Evolutionary conservation across 2,329 filamentous ascomycete genomes (phyloP).

Genomic region (Keithomyces neogunnii): DNA sequence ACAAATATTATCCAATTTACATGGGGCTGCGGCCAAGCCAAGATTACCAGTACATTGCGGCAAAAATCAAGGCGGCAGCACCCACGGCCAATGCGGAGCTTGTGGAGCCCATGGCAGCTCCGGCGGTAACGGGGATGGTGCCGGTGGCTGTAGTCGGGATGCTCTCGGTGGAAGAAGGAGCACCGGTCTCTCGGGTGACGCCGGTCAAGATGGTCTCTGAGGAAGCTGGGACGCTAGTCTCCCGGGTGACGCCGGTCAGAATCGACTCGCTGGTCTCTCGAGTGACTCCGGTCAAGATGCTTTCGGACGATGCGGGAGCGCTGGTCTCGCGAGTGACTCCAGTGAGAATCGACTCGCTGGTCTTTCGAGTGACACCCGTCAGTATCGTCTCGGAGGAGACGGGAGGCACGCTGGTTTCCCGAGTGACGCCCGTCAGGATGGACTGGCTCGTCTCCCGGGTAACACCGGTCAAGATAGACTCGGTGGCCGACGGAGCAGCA

Average conservation of each 20-base stretch:
- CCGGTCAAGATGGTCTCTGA: constrained; percentile 1
- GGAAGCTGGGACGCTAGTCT: background rate
- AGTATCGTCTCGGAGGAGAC: background rate
- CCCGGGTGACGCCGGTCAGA: background rate
- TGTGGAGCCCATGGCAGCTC: background rate
- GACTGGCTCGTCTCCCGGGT: no score
- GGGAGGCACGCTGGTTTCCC: no score
- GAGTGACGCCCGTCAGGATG: no score
- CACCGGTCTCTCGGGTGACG: background rate
- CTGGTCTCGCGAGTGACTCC: background rate
- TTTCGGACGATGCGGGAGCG: background rate
- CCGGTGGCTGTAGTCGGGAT: background rate
- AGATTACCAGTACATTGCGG: no score
- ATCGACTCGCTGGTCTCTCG: background rate
- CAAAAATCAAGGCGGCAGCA: background rate
- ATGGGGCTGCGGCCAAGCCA: no score
- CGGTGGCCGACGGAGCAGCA: no score
- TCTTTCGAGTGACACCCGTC: background rate
- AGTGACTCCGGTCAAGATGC: background rate
- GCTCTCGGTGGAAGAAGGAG: no score
- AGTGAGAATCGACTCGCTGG: background rate
- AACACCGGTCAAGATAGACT: no score
- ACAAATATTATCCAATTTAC: no score
- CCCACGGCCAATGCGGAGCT: background rate
- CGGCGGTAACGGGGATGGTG: background rate